Base-by-base conservation (phyloP, 208 protist genomes). In the Acanthamoeba royreba region DNA sequence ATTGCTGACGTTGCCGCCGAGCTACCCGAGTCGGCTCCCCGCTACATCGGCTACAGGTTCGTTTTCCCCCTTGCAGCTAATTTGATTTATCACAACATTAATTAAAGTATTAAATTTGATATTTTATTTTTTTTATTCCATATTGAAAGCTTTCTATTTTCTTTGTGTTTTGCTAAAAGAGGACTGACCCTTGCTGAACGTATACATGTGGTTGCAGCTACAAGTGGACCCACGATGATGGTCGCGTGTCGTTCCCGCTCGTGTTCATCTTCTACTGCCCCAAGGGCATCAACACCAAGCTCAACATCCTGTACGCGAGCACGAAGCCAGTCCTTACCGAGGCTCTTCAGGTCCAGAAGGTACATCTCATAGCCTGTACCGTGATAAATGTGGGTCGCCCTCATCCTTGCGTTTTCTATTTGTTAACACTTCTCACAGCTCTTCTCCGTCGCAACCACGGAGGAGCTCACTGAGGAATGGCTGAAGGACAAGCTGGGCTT, bases 11-110 rank as follows among this genome's bases (percentile, higher is more conserved):
- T 91, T 31, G 85, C 85, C 47, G 47, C 42, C 4, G 53, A 91
- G 35, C 85, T 91, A 2, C 85, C 85, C 7, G 47, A 53, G 47
- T 63, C 85, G 11, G 85, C 85, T 15, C 85, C 85, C 22, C 85
- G 85, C 85, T 91, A 91, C 85, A 72, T 91, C 53, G 55, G 38
- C 58, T 91, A 91, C 85, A 91, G 85, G 85, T 91, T 3, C 79
- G 11, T 45, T 61, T 69, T 13, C 9, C n/a, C n/a, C n/a, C 40
- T 5, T 13, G 69, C 38, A 8, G 46, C 7, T 40, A 47, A 13
- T 8, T 7, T 4, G 43, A 28, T 17, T 87, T 33, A 43, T 45
- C 35, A 4, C 33, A 35, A 17, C 66, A 11, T 25, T 15, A 15
- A 45, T 35, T 11, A 35, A n/a, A n/a, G n/a, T n/a, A n/a, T n/a